Percentiles rank a stretch among this genome's conserved stretches.
Evolutionary conservation across 164 flowering plant genomes (phyloP).

Genomic region (Pachysandra terminalis): DNA sequence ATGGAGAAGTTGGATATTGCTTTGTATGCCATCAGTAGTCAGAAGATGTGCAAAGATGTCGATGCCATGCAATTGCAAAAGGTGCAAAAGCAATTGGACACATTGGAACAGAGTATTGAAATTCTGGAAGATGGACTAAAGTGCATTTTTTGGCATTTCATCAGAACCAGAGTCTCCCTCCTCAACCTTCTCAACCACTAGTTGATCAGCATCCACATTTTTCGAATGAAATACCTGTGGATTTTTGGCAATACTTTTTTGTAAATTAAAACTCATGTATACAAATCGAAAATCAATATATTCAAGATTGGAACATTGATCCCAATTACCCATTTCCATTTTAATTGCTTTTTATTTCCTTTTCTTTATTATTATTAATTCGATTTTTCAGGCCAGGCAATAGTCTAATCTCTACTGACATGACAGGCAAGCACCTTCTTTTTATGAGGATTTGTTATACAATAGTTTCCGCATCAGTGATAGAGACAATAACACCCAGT

Average conservation of each 20-base stretch:
- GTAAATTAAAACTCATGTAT: too few relatives aligned
- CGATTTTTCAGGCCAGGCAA: too few relatives aligned
- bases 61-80: background rate
- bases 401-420: too few relatives aligned
- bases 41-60: background rate
- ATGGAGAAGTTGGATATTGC: constrained; percentile 17
- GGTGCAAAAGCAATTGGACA: constrained; percentile 10
- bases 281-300: too few relatives aligned
- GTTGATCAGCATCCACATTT: constrained; percentile 4
- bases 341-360: too few relatives aligned
- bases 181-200: constrained; percentile 22
- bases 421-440: too few relatives aligned
- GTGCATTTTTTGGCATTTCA: constrained; percentile 11
- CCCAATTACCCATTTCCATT: too few relatives aligned
- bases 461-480: too few relatives aligned
- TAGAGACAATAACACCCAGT: too few relatives aligned
- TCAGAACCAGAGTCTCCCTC: constrained; percentile 26
- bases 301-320: too few relatives aligned
- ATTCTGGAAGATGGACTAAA: constrained; percentile 18
- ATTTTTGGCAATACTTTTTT: background rate
- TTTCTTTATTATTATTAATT: too few relatives aligned
- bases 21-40: background rate
- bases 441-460: too few relatives aligned
- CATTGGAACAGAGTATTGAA: constrained; percentile 13
- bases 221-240: constrained; percentile 5